Conservation (phyloP, 768 basidiomycete species). For the Auriscalpium vulgare region DNA sequence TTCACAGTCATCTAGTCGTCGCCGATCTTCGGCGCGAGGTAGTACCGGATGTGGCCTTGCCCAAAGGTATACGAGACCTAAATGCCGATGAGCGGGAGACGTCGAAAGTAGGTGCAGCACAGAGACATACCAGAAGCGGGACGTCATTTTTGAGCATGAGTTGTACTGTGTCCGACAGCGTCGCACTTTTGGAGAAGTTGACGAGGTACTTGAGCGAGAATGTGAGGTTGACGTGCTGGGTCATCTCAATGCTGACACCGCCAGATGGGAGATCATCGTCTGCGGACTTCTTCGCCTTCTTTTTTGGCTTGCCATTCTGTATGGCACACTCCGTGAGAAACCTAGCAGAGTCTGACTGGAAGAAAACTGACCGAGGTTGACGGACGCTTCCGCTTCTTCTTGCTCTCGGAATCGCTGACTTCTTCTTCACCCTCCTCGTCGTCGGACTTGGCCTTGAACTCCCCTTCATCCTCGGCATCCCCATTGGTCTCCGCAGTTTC, state of each 20-base stretch:
- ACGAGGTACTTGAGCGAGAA: constrained; percentile 96
- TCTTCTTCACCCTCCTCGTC: constrained; percentile 28
- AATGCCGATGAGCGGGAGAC: background rate
- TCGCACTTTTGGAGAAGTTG: constrained; percentile 89
- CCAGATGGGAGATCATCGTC: constrained; percentile 41
- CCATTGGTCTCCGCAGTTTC: constrained; percentile 39
- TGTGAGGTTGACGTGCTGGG: constrained; percentile 83
- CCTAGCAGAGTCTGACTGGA: background rate
- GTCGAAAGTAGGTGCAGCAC: background rate
- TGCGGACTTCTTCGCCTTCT: constrained; percentile 34
- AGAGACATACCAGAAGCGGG: constrained; percentile 62
- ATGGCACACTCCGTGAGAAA: background rate
- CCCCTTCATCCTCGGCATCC: constrained; percentile 38
- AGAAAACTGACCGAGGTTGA: constrained; percentile 36
- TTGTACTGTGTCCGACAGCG: constrained; percentile 63
- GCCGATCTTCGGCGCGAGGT: constrained; percentile 92
- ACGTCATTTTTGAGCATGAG: constrained; percentile 92
- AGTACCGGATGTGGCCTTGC: constrained; percentile 86
- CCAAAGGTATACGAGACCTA: constrained; percentile 88
- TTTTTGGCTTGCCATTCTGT: constrained; percentile 40
- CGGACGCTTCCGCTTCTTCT: constrained; percentile 63
- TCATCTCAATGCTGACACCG: constrained; percentile 77
- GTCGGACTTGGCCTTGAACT: constrained; percentile 26
- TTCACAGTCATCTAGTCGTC: constrained; percentile 44
- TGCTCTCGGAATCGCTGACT: constrained; percentile 26